Conservation (phyloP, 306 rosid genomes). For the Clitoria ternatea region DNA sequence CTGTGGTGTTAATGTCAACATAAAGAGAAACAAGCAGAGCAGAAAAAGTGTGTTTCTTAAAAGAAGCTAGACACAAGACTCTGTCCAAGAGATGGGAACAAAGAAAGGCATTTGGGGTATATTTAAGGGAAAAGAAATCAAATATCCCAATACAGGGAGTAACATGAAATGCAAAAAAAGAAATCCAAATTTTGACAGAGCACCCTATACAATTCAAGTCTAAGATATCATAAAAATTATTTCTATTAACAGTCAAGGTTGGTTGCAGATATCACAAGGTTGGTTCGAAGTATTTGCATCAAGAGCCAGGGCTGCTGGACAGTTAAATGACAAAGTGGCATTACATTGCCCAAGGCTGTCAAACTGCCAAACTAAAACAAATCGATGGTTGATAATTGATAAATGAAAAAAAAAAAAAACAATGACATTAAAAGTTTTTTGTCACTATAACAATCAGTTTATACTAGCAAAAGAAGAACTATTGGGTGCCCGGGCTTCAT, state of each 20-base stretch:
- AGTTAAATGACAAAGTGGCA: conserved; percentile 8
- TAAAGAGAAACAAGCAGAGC: conserved; percentile 26
- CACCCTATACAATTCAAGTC: background rate
- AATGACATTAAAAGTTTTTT: background rate
- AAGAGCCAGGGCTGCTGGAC: background rate
- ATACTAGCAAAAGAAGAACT: too few relatives aligned
- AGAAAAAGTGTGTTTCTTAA: conserved; percentile 1
- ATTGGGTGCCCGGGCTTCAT: background rate
- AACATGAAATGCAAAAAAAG: background rate
- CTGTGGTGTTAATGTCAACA: conserved; percentile 43
- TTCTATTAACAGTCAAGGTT: background rate
- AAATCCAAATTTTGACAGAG: background rate
- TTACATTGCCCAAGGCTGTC: conserved; percentile 4
- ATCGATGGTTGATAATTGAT: too few relatives aligned
- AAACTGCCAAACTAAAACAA: background rate
- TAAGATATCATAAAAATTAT: background rate
- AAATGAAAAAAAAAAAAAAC: conserved; percentile 17
- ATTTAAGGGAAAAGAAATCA: background rate
- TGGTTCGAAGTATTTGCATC: background rate
- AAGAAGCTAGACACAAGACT: background rate
- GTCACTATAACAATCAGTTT: background rate
- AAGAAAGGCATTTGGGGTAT: background rate
- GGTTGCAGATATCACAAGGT: background rate
- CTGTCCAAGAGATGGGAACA: background rate
- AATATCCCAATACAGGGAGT: background rate